Evolutionary conservation across 225 moss, liverwort and hornwort genomes (phyloP).

Genomic region (Pleurozium schreberi): DNA sequence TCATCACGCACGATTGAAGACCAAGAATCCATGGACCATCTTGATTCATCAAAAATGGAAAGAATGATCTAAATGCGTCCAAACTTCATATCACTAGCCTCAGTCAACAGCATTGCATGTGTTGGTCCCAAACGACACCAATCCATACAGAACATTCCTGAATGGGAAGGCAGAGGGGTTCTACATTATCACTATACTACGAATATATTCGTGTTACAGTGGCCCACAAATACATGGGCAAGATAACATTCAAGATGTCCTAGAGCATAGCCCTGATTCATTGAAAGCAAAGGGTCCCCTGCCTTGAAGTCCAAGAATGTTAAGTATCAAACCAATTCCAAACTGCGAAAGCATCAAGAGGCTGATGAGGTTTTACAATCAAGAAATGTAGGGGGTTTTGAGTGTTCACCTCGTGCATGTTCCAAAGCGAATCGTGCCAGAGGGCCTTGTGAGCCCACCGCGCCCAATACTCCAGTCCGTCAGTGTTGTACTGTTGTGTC

Average conservation of each 20-base stretch:
- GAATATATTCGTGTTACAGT: not conserved
- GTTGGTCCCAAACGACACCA: not conserved
- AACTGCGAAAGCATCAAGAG: not conserved
- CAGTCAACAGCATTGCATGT: not conserved
- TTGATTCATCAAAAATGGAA: not conserved
- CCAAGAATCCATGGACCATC: not conserved
- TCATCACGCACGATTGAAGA: not conserved
- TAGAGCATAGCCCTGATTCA: not conserved
- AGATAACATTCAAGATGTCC: not conserved
- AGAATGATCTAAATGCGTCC: not conserved
- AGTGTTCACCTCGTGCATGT: conserved; percentile 68
- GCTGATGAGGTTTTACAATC: not conserved
- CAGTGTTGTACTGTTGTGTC: no score
- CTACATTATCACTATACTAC: not conserved
- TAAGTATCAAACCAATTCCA: not conserved
- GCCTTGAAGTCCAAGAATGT: not conserved
- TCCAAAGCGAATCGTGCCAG: conserved; percentile 90
- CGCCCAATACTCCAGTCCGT: conserved; percentile 97
- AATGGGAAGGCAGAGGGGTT: not conserved
- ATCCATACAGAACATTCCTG: not conserved
- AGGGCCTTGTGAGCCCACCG: conserved; percentile 92
- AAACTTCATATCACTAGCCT: not conserved
- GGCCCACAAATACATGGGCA: not conserved
- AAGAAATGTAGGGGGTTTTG: not conserved
- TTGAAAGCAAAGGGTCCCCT: not conserved